Percentiles rank a stretch among this genome's conserved stretches.
Conservation (phyloP, 257 asterid genomes). For the Avicennia marina region DNA sequence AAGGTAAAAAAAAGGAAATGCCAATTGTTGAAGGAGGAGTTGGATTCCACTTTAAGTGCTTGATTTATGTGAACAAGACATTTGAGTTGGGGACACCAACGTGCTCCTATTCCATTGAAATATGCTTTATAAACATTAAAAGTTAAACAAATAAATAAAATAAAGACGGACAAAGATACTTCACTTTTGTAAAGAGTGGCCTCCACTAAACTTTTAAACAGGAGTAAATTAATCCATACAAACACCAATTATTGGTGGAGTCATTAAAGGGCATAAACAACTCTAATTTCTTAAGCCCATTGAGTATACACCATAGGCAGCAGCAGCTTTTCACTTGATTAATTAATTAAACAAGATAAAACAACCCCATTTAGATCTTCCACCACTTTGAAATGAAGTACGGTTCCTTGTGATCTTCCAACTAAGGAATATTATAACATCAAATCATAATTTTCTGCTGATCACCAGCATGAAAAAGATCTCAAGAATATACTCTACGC, state of each 20-base stretch:
- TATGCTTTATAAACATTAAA: not conserved
- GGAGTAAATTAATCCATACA: constrained; percentile 31
- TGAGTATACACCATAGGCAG: not conserved
- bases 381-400: no score
- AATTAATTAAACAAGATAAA: not conserved
- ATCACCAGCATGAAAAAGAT: not conserved
- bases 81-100: constrained; percentile 34
- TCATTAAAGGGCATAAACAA: no score
- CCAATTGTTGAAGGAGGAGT: constrained; percentile 29
- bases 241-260: constrained; percentile 55
- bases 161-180: not conserved
- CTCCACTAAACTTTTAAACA: constrained; percentile 31
- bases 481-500: not conserved
- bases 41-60: constrained; percentile 63
- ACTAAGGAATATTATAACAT: not conserved
- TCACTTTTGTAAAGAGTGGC: constrained; percentile 36
- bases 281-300: no score
- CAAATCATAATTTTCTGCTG: not conserved
- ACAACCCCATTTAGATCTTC: no score
- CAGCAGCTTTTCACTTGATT: constrained; percentile 3
- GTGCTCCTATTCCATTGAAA: constrained; percentile 26
- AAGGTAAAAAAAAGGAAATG: not conserved
- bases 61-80: constrained; percentile 44
- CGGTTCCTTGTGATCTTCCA: not conserved
- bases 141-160: not conserved